Evolutionary conservation across 2,329 filamentous ascomycete genomes (phyloP), one percentile per base, ranked within the genome.

Genomic region (Monosporascus sp.): DNA sequence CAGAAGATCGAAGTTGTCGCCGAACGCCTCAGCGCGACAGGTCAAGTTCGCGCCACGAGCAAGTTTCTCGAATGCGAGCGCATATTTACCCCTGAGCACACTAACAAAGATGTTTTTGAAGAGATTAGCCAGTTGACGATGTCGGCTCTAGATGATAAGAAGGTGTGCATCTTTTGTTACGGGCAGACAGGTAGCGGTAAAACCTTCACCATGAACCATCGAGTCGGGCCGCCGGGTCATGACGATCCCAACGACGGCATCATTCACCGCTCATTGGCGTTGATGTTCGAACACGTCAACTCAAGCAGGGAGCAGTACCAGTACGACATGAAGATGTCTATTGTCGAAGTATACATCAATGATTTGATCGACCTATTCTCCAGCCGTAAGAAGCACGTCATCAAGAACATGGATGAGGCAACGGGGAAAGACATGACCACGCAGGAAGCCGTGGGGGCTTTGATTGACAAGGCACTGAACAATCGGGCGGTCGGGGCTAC

Each of bases 141-240:
- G 70, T 95, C 89, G 57, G 93, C 93, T 0, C 76, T 97, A 14
- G 92, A 97, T 63, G 94, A 94, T 1, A 97, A 96, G 74, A 97
- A 97, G 62, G 93, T 97, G 47, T 97, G 92, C 70, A 96, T 99
- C 57, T 96, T 99, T 73, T 97, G 91, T 66, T 97, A 97, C 66
- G 94, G 94, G 34, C 94, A 97, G 71, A 97, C 94, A 0, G 94
- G 93, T 5, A 93, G 91, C 14, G 94, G 93, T 52, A 99, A 99
- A 77, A 97, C 94, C 0, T 89, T 87, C 66, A 97, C 94, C 3
- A 99, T 97, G 94, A 64, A 58, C 49, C 11, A 88, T 87, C 27
- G 54, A 18, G 53, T 53, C 6, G 15, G 47, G 8, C 24, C 14
- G 8, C 6, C 27, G 3, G 22, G 34, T n/a, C 48, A 47, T 24